phyloP scores from a whole-genome alignment of 495 filamentous ascomycete species.

The Xanthoparmelia taractica region DNA sequence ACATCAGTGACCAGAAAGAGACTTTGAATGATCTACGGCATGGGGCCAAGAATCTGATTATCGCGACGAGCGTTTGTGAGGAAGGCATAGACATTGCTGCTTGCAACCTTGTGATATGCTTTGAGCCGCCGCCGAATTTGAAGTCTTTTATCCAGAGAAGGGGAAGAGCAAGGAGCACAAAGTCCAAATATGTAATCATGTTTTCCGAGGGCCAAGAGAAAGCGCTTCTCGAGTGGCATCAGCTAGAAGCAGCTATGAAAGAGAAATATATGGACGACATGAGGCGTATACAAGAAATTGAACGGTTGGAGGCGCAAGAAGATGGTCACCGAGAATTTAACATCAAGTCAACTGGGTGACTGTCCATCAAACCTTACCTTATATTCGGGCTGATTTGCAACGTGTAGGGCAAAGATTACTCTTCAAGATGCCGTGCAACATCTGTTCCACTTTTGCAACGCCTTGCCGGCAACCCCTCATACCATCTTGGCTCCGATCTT shows the following conservation, averaged over 20 bases:
- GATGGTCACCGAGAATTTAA: slow-evolving; percentile 39
- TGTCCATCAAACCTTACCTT: too few relatives aligned
- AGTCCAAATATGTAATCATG: slow-evolving; percentile 67
- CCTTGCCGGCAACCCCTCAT: slow-evolving; percentile 51
- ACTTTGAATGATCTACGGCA: slow-evolving; percentile 61
- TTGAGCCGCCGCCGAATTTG: slow-evolving; percentile 63
- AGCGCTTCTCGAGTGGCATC: slow-evolving; percentile 46
- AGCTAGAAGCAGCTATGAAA: slow-evolving; percentile 67
- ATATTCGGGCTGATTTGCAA: too few relatives aligned
- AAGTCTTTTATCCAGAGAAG: slow-evolving; percentile 85
- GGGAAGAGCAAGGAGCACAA: slow-evolving; percentile 66
- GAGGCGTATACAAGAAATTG: slow-evolving; percentile 41
- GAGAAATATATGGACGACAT: slow-evolving; percentile 62
- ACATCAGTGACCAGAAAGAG: slow-evolving; percentile 44
- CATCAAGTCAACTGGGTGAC: slow-evolving; percentile 48
- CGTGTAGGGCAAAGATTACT: slow-evolving; percentile 63
- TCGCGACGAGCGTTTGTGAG: slow-evolving; percentile 80
- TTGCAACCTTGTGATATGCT: slow-evolving; percentile 84
- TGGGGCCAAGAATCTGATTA: slow-evolving; percentile 66
- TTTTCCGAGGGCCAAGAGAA: slow-evolving; percentile 31
- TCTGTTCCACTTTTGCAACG: slow-evolving; percentile 74
- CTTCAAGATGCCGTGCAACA: slow-evolving; percentile 64
- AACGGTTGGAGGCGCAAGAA: slow-evolving; percentile 47
- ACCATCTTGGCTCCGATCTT: too few relatives aligned
- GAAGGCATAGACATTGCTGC: slow-evolving; percentile 86